Conservation (phyloP, 1,139 yeast species). For the Taiozyma sp. region DNA sequence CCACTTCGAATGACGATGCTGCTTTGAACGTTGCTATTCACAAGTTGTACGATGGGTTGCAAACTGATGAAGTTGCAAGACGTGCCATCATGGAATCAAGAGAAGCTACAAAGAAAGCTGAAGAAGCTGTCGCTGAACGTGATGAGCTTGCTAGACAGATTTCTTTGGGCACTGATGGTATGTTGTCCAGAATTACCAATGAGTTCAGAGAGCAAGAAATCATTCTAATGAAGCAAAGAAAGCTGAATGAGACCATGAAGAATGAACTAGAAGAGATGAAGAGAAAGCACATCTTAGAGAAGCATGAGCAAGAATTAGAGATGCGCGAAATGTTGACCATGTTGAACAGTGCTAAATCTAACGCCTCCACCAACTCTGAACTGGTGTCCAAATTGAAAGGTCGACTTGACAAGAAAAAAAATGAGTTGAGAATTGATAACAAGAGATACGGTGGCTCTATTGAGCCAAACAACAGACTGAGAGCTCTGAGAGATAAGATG, state of each 20-base stretch:
- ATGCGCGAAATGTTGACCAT: slow-evolving; percentile 78
- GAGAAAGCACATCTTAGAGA: slow-evolving; percentile 63
- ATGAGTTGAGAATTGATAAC: slow-evolving; percentile 53
- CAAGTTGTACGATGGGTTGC: slow-evolving; percentile 67
- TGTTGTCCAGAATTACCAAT: slow-evolving; percentile 61
- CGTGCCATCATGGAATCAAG: slow-evolving; percentile 72
- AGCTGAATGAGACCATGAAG: slow-evolving; percentile 58
- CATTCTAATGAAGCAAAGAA: slow-evolving; percentile 61
- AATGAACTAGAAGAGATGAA: slow-evolving; percentile 64
- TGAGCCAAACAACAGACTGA: slow-evolving; percentile 73
- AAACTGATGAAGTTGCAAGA: slow-evolving; percentile 86
- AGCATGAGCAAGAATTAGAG: slow-evolving; percentile 84
- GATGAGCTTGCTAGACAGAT: slow-evolving; percentile 72
- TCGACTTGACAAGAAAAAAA: slow-evolving; percentile 57
- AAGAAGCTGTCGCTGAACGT: slow-evolving; percentile 80
- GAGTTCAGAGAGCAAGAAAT: slow-evolving; percentile 74
- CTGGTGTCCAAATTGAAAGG: slow-evolving; percentile 47
- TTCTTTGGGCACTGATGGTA: slow-evolving; percentile 79
- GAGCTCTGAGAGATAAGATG: slow-evolving; percentile 78
- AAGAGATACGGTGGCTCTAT: slow-evolving; percentile 49
- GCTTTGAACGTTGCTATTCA: slow-evolving; percentile 84
- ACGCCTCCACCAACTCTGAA: slow-evolving; percentile 27
- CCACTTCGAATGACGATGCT: slow-evolving; percentile 58
- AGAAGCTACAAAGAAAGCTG: slow-evolving; percentile 60
- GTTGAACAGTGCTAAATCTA: slow-evolving; percentile 32